Evolutionary conservation across 1,139 yeast genomes (phyloP), one percentile per base, ranked within the genome.

Genomic region (Zhuliangozyma parablackwelliae): DNA sequence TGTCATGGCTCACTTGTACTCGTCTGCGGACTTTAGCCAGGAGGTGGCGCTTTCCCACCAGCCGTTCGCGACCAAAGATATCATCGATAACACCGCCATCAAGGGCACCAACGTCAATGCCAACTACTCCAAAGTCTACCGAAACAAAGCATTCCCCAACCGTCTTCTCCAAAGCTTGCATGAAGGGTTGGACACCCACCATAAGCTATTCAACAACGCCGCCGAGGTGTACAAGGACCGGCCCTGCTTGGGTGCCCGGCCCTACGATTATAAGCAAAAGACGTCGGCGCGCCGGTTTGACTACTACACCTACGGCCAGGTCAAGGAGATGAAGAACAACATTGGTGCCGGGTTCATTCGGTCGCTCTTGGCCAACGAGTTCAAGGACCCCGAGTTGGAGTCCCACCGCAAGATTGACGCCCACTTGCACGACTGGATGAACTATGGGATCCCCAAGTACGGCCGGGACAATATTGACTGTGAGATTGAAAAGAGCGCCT

Each of bases 291-390:
- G 41, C n/a, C 25, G 30, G n/a, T 58, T 42, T 41, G 43, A 49
- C 13, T 35, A 48, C 9, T 45, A 44, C 25, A 53, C 61, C 6
- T 50, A 48, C 32, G 32, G 27, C 4, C 46, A 51, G 33, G 46
- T 45, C 4, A 29, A 36, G 12, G 40, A 46, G 16, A 44, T 52
- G 25, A 49, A 54, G 40, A 44, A 42, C 21, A 40, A 52, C 28
- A 47, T 59, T 37, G 69, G 68, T 1, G 50, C 67, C 3, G 69
- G 70, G 2, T 43, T 64, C 21, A 41, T 62, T 32, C 44, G 50
- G 26, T 40, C 53, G 27, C 50, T 64, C 39, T 43, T 50, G 26
- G 41, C 46, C 36, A 59, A 53, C 34, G 57, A 56, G n/a, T 64
- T 35, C 43, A 50, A 49, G 33, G 37, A 50, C 24, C 33, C 43